A percentile compares a stretch with the other conserved stretches of the same genome.
phyloP scores from a whole-genome alignment of 768 basidiomycete species.

The Pleurotus pulmonarius region DNA sequence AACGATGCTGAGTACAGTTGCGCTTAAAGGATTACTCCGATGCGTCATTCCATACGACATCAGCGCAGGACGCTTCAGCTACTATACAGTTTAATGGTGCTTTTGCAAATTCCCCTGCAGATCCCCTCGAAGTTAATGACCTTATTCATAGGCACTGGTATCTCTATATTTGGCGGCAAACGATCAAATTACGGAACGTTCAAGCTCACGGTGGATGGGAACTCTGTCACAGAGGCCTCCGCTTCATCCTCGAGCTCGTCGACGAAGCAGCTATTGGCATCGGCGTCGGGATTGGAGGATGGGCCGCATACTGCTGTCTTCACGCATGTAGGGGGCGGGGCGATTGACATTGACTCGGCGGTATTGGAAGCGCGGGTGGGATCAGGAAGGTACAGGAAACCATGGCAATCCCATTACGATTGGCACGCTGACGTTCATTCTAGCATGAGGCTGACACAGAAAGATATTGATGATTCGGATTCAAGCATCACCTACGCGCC shows the following conservation, averaged over 20 bases:
- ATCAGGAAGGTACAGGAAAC: constrained; percentile 27
- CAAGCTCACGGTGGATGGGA: constrained; percentile 40
- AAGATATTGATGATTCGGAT: constrained; percentile 38
- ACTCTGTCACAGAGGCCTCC: constrained; percentile 27
- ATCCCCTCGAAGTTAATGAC: background rate
- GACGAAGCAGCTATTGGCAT: constrained; percentile 38
- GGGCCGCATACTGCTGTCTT: constrained; percentile 46
- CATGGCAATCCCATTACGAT: background rate
- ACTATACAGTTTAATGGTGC: constrained; percentile 48
- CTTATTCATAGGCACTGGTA: constrained; percentile 39
- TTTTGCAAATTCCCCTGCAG: constrained; percentile 3
- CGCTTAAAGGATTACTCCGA: constrained; percentile 37
- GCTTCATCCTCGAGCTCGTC: constrained; percentile 25
- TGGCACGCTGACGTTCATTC: constrained; percentile 2
- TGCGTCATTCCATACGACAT: constrained; percentile 39
- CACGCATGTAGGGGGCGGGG: constrained; percentile 35
- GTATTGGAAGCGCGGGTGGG: constrained; percentile 38
- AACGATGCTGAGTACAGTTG: background rate
- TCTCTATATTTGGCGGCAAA: constrained; percentile 46
- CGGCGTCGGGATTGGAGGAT: constrained; percentile 35
- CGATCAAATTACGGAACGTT: constrained; percentile 45
- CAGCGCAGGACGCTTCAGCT: constrained; percentile 42
- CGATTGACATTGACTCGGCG: constrained; percentile 51
- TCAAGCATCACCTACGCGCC: constrained; percentile 36
- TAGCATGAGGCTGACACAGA: constrained; percentile 22